Evolutionary conservation across 2,329 filamentous ascomycete genomes (phyloP).

Genomic region (Alternaria infectoria): DNA sequence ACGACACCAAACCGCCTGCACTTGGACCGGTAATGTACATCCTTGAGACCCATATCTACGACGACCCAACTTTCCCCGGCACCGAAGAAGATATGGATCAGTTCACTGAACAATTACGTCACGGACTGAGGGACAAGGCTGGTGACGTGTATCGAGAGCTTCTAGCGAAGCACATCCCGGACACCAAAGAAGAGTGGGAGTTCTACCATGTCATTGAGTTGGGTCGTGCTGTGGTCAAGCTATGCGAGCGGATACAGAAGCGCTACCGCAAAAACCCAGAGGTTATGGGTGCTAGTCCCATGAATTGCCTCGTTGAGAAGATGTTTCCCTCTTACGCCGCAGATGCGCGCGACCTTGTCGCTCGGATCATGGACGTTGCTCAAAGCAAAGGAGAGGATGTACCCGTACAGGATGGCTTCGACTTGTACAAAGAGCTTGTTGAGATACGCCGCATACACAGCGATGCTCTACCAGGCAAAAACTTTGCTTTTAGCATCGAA

Average conservation of each 20-base stretch:
- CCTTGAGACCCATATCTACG: conserved; percentile 80
- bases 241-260: conserved; percentile 89
- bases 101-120: conserved; percentile 74
- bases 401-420: conserved; percentile 89
- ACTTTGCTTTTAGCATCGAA: conserved; percentile 89
- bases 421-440: conserved; percentile 87
- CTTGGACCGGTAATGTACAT: conserved; percentile 81
- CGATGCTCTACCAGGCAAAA: conserved; percentile 70
- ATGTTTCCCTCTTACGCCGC: conserved; percentile 89
- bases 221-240: conserved; percentile 81
- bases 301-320: conserved; percentile 77
- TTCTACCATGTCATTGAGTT: conserved; percentile 90
- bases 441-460: conserved; percentile 83
- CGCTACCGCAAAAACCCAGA: conserved; percentile 86
- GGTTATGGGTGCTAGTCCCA: conserved; percentile 76
- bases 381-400: conserved; percentile 75
- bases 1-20: conserved; percentile 83
- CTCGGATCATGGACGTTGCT: conserved; percentile 76
- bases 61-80: conserved; percentile 76
- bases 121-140: conserved; percentile 76
- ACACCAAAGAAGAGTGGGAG: conserved; percentile 83
- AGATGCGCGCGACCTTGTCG: conserved; percentile 84
- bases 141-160: conserved; percentile 79
- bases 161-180: conserved; percentile 79
- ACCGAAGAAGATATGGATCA: conserved; percentile 72